These are phyloP conservation scores for Chlorociboria aeruginascens DNA, from an alignment of 495 filamentous ascomycete genomes.

Conservation along the genomic window DNA sequence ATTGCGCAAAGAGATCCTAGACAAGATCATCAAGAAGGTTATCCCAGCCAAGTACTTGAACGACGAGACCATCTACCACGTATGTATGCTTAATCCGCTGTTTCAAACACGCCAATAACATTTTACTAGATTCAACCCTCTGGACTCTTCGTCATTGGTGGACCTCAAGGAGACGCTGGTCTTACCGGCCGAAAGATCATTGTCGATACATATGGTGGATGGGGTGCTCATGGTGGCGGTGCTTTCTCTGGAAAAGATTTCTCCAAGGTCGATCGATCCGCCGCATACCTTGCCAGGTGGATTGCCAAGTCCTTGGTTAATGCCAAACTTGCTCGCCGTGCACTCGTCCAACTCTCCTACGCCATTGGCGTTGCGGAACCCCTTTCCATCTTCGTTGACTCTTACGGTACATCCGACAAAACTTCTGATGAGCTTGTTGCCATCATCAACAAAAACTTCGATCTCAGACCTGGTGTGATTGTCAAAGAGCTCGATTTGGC, in stretches of 20 bases:
- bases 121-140: slow-evolving; percentile 76
- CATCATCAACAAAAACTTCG: slow-evolving; percentile 92
- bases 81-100: slow-evolving; percentile 27
- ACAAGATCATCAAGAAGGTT: slow-evolving; percentile 92
- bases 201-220: slow-evolving; percentile 99
- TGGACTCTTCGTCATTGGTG: slow-evolving; percentile 96
- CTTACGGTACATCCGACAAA: slow-evolving; percentile 68
- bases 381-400: slow-evolving; percentile 79
- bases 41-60: slow-evolving; percentile 89
- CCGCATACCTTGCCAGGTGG: slow-evolving; percentile 95
- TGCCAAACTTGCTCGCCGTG: slow-evolving; percentile 79
- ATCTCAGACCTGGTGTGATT: slow-evolving; percentile 94
- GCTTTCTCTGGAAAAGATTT: slow-evolving; percentile 99
- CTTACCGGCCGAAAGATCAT: slow-evolving; percentile 99
- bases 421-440: slow-evolving; percentile 71
- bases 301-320: slow-evolving; percentile 95
- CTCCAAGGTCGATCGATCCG: slow-evolving; percentile 98
- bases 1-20: slow-evolving; percentile 86
- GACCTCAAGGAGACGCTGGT: slow-evolving; percentile 97
- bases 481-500: slow-evolving; percentile 92
- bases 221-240: slow-evolving; percentile 97
- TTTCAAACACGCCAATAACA: slow-evolving; percentile 3
- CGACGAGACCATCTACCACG: slow-evolving; percentile 87
- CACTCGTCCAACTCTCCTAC: slow-evolving; percentile 94
- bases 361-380: slow-evolving; percentile 98